These are phyloP conservation scores for Ceratocystis albifundus DNA, from an alignment of 2,329 filamentous ascomycete genomes.

Conservation along the genomic window DNA sequence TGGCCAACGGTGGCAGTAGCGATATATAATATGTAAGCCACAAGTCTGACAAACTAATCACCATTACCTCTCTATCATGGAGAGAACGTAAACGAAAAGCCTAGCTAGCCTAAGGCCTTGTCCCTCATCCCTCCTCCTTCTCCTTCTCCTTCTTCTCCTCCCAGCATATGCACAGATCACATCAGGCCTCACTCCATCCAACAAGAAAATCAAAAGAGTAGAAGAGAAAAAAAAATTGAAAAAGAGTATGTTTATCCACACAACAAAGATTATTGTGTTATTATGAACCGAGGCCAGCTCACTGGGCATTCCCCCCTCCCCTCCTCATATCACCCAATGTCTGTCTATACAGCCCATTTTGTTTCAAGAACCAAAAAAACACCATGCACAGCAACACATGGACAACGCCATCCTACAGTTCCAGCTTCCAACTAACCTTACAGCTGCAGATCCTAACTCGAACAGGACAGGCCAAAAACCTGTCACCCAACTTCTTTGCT, in stretches of 20 bases:
- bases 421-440: background rate
- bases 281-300: background rate
- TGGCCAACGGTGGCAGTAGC: too few relatives aligned
- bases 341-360: too few relatives aligned
- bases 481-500: background rate
- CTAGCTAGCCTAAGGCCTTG: background rate
- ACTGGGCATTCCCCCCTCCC: background rate
- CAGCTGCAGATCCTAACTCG: background rate
- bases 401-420: slow-evolving; percentile 7
- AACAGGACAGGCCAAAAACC: background rate
- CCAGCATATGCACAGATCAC: slow-evolving; percentile 8
- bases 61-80: background rate
- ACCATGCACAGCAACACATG: background rate
- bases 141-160: background rate
- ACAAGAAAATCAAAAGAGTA: background rate
- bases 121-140: background rate
- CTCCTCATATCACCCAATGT: too few relatives aligned
- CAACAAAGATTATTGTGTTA: background rate
- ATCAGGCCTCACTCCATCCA: slow-evolving; percentile 1
- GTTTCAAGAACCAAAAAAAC: too few relatives aligned
- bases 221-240: background rate
- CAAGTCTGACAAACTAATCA: too few relatives aligned
- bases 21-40: too few relatives aligned
- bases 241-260: background rate
- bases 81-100: background rate